phyloP scores from a whole-genome alignment of 2,329 filamentous ascomycete genomes.

The Nemania serpens region DNA sequence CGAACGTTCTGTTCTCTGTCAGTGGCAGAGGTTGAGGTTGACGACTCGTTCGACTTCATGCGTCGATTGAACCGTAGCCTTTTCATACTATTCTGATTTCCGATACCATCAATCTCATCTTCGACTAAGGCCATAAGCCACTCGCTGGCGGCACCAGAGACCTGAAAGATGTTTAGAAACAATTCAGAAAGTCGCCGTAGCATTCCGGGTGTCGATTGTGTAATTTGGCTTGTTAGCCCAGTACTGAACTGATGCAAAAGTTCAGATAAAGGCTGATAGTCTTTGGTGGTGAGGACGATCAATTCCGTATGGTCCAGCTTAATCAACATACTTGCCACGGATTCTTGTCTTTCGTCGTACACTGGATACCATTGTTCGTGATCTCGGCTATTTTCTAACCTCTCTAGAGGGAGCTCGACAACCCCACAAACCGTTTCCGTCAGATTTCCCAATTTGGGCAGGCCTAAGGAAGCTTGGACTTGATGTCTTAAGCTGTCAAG shows the following conservation, averaged over 20 bases:
- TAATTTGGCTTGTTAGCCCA: constrained; percentile 83
- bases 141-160: constrained; percentile 79
- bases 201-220: constrained; percentile 75
- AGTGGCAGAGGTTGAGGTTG: constrained; percentile 61
- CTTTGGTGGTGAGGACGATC: constrained; percentile 81
- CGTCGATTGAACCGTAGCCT: constrained; percentile 73
- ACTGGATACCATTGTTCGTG: constrained; percentile 89
- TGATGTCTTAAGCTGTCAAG: constrained; percentile 53
- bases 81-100: constrained; percentile 78
- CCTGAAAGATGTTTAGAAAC: constrained; percentile 93
- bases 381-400: constrained; percentile 76
- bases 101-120: constrained; percentile 93
- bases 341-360: constrained; percentile 73
- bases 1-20: constrained; percentile 75
- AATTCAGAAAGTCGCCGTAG: constrained; percentile 82
- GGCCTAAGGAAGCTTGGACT: constrained; percentile 48
- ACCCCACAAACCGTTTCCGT: constrained; percentile 66
- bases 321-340: constrained; percentile 82
- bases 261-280: constrained; percentile 83
- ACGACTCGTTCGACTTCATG: constrained; percentile 72
- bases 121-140: constrained; percentile 95
- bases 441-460: constrained; percentile 49
- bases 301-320: constrained; percentile 85
- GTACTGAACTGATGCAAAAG: constrained; percentile 84
- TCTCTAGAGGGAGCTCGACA: constrained; percentile 82